These are phyloP conservation scores for Oldenlandia corymbosa DNA, from an alignment of 257 asterid genomes.

Conservation along the genomic window DNA sequence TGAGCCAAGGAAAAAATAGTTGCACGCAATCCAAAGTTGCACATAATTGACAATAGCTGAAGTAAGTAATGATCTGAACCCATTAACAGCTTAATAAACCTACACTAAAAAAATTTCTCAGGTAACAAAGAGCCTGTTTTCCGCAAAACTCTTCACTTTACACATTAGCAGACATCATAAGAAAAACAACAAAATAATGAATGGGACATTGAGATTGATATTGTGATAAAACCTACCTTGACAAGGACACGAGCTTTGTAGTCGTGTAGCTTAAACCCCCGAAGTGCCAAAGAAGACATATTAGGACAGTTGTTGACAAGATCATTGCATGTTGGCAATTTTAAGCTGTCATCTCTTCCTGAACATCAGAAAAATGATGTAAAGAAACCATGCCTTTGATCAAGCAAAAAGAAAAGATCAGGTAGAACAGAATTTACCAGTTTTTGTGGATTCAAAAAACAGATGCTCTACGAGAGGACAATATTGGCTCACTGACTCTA, in stretches of 20 bases:
- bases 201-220: background rate
- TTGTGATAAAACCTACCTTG: conserved; percentile 41
- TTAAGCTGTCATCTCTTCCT: conserved; percentile 88
- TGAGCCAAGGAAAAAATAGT: background rate
- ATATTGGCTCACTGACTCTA: conserved; percentile 64
- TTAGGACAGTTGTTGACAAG: conserved; percentile 56
- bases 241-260: conserved; percentile 50
- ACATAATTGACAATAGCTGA: too few relatives aligned
- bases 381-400: conserved; percentile 21
- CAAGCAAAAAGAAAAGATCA: conserved; percentile 6
- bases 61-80: background rate
- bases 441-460: conserved; percentile 62
- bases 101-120: background rate
- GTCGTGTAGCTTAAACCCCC: conserved; percentile 75
- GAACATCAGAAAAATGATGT: conserved; percentile 19
- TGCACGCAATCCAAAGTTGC: background rate
- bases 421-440: conserved; percentile 39
- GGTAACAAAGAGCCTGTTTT: background rate
- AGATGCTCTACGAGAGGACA: conserved; percentile 71
- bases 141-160: background rate
- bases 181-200: background rate
- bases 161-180: background rate
- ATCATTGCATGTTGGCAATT: conserved; percentile 54
- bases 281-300: conserved; percentile 57
- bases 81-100: background rate